Conservation (phyloP, 306 rosid genomes). For the Mimosa bimucronata region DNA sequence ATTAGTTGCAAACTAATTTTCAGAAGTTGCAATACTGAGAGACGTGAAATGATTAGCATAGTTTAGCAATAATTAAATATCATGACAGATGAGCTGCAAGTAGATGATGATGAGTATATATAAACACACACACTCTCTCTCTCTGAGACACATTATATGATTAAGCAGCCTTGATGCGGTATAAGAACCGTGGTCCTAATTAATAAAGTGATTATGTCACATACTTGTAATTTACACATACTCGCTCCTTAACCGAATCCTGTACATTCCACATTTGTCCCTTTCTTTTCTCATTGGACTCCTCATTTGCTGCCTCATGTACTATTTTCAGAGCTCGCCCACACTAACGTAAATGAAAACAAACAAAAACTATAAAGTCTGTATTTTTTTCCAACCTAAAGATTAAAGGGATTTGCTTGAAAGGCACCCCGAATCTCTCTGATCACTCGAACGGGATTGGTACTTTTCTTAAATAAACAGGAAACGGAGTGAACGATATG, state of each 20-base stretch:
- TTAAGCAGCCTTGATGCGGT: not conserved
- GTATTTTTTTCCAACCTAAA: not conserved
- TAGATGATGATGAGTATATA: not conserved
- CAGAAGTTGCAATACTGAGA: not conserved
- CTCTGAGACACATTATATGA: not conserved
- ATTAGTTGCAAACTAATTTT: conserved; percentile 32
- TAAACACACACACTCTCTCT: not conserved
- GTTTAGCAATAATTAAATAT: conserved; percentile 40
- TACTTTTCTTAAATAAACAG: conserved; percentile 43
- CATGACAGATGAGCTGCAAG: conserved; percentile 40
- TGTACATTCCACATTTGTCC: conserved; percentile 49
- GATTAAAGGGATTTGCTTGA: conserved; percentile 44
- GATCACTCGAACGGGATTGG: conserved; percentile 34
- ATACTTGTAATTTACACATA: conserved; percentile 49
- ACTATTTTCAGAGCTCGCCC: not conserved
- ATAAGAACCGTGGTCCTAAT: conserved; percentile 29
- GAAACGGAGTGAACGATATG: conserved; percentile 35
- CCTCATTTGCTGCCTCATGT: not conserved
- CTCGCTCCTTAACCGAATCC: conserved; percentile 51
- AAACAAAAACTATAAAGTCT: not conserved
- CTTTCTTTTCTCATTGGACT: conserved; percentile 51
- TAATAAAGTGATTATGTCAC: conserved; percentile 47
- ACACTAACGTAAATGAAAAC: not conserved
- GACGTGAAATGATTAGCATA: conserved; percentile 33
- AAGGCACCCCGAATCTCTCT: conserved; percentile 45